Base-by-base conservation (phyloP, 2,329 filamentous ascomycete genomes). In the Aspergillus sp. region DNA sequence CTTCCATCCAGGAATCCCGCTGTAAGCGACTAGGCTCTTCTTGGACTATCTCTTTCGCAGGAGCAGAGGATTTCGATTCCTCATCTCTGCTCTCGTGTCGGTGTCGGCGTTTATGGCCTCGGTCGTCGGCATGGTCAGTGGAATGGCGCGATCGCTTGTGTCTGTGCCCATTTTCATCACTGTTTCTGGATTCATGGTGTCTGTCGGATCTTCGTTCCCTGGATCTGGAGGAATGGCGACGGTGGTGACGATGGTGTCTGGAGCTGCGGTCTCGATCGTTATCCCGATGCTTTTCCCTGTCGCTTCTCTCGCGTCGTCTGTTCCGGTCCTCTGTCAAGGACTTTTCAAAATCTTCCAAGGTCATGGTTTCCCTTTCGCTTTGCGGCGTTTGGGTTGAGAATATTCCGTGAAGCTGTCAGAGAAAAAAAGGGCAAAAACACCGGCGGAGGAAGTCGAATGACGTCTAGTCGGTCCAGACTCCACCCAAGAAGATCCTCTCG, bases 1-100 rank as follows among this genome's bases (percentile, higher is more conserved):
- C 85, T 47, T 90, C 85, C 93, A 98, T 98, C 90, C 94, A 98
- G 0, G 86, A 81, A 65, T 97, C 93, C 50, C 94, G 81, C 53
- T 83, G 77, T 29, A 83, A 57, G 1, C 67, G 57, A 19, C 67
- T 53, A 11, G 61, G 54, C 58, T 70, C 55, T 68, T 74, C 56
- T 68, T 78, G 56, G 2, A 46, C 42, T 6, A 48, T 57, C 7
- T 68, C 64, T 26, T 65, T 47, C n/a, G 33, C 42, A 4, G 49
- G 48, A 5, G 51, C 47, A 3, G 57, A 46, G 3, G 66, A 47
- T 30, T 71, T 69, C 49, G 76, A 32, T 11, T 52, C 74, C 19
- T 80, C 76, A 31, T 58, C 53, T 44, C 46, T 59, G 46, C 55
- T 60, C 43, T 58, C 56, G 26, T 53, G 51, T 35, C 69, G 65